Base-by-base conservation (phyloP, 2,329 filamentous ascomycete genomes). In the Alternaria sp. region DNA sequence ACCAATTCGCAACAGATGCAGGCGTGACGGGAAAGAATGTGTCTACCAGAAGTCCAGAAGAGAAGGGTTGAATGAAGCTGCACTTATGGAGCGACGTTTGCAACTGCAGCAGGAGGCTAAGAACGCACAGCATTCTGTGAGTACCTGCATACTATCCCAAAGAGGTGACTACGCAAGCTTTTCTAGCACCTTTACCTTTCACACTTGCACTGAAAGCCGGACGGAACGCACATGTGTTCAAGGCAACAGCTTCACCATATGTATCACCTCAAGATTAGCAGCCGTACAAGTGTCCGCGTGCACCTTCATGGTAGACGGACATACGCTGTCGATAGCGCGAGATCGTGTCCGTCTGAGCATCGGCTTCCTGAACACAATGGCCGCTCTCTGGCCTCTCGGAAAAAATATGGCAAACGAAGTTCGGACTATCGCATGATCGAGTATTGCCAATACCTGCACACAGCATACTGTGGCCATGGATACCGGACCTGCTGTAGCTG, bases 271-370 rank as follows among this genome's bases (percentile, higher is more conserved):
- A 36, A 66, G 67, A 14, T 60, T 73, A 14, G 67, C 73, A 14
- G 60, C 68, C 10, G 70, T 72, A 17, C 72, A 77, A 52, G 62
- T 76, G 88, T 90, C 89, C 61, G 90, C 90, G 53, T 96, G 92
- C 37, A 80, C 79, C 58, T 79, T 66, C 60, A 71, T 73, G 31
- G 73, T 67, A 13, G 73, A 73, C 63, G 80, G 83, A 57, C 83
- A 86, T 66, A 83, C 86, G 64, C 84, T 87, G 65, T 86, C 87
- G 56, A 87, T 86, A 68, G 82, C 88, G 55, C 88, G 87, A 53
- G 90, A 92, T 77, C 89, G 88, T 69, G 88, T 96, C 50, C 86
- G 89, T 2, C 84, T 96, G 17, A 93, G 91, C 63, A 92, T 90
- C 59, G 91, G 90, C 7, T 89, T 88, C 1, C 83, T 95, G 41